Conservation (phyloP, 2,329 filamentous ascomycete genomes). For the Ascochyta koolunga region DNA sequence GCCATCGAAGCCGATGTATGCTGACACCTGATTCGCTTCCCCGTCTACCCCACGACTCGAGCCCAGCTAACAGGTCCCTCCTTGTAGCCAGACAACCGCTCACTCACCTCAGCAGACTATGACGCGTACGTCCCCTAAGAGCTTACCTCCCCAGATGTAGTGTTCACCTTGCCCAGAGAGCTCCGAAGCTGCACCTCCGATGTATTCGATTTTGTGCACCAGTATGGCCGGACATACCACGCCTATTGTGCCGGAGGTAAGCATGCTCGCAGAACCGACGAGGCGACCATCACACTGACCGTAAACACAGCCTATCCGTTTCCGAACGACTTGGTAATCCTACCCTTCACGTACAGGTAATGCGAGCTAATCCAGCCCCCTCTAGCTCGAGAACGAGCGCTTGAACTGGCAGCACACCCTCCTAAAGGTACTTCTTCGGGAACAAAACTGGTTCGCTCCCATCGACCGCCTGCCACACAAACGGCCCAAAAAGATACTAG, state of each 20-base stretch:
- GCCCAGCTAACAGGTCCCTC: conserved; percentile 21
- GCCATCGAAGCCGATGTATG: conserved; percentile 13
- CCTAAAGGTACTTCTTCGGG: conserved; percentile 44
- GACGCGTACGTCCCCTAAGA: conserved; percentile 35
- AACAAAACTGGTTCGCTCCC: conserved; percentile 47
- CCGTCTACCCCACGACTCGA: conserved; percentile 15
- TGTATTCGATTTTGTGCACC: conserved; percentile 48
- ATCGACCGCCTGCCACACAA: conserved; percentile 39
- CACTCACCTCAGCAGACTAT: conserved; percentile 39
- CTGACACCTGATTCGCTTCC: conserved; percentile 6
- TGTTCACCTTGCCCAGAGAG: conserved; percentile 38
- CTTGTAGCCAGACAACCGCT: conserved; percentile 40
- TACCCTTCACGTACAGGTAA: neutral
- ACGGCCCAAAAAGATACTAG: conserved; percentile 45
- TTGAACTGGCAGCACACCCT: conserved; percentile 49
- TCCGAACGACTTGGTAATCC: conserved; percentile 46
- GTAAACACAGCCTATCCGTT: conserved; percentile 45
- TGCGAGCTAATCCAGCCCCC: conserved; percentile 16
- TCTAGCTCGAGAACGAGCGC: conserved; percentile 47
- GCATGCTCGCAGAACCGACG: conserved; percentile 2
- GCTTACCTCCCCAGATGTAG: neutral
- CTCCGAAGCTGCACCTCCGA: conserved; percentile 48
- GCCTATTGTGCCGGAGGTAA: conserved; percentile 49
- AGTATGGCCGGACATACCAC: conserved; percentile 51
- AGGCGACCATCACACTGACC: conserved; percentile 27